Base-by-base conservation (phyloP, 2,329 filamentous ascomycete genomes). In the Penicillium sp. region DNA sequence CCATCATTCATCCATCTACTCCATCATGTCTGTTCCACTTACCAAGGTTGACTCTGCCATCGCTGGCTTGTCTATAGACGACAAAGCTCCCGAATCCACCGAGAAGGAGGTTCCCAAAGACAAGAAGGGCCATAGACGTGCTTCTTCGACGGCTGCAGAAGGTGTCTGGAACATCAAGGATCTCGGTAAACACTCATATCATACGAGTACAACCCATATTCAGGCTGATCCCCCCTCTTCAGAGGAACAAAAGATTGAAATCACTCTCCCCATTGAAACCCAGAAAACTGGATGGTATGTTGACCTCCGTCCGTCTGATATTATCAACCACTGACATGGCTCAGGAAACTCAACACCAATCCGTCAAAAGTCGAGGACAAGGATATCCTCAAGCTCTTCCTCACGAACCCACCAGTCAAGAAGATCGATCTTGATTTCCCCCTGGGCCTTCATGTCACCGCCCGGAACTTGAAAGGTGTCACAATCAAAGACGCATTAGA, bases 401-500 rank as follows among this genome's bases (percentile, higher is more conserved):
- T 97, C 63, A 87, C 89, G 65, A 86, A 78, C 56, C 93, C 93
- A 44, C 86, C 88, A 31, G 84, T 97, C 74, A 95, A 94, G 83
- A 93, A 90, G 79, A 93, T 97, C 75, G 91, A 96, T 75, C 81
- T 97, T 43, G 85, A 91, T 76, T 96, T 95, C 81, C 89, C 90
- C 15, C 80, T 95, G 48, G 93, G 93, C 47, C 83, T 94, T 51
- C 86, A 93, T 69, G 89, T 96, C 62, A 89, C 88, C 29, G 93
- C 91, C 69, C 85, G 93, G 68, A 97, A 96, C 76, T 79, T 92
- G 65, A 93, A 92, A 75, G 93, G 93, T 51, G 91, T 97, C 63
- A 97, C 93, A 52, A 93, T 97, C 81, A 96, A 96, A 81, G 93
- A 97, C 75, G 91, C 91, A 53, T 72, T 96, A 73, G 92, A 96